Evolutionary conservation across 2,329 filamentous ascomycete genomes (phyloP).

Genomic region (Parastagonospora nodorum): DNA sequence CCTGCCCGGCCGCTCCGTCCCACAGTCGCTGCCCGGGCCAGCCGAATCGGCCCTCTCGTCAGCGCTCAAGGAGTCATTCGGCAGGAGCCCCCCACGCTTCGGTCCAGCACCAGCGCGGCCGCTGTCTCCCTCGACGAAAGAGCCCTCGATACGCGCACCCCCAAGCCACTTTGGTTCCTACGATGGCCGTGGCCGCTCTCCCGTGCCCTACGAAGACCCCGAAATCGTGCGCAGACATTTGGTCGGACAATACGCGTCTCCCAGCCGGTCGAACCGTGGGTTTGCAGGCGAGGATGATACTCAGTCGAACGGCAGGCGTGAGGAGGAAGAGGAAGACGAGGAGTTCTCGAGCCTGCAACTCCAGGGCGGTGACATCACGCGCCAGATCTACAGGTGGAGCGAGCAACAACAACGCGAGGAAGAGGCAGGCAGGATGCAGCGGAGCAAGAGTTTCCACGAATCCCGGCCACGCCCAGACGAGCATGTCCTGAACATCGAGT

Average conservation of each 20-base stretch:
- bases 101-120: constrained; percentile 62
- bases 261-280: constrained; percentile 39
- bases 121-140: constrained; percentile 58
- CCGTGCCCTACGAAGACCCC: constrained; percentile 78
- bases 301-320: constrained; percentile 50
- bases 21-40: constrained; percentile 68
- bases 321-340: constrained; percentile 55
- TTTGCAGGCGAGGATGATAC: constrained; percentile 31
- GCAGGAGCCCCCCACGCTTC: constrained; percentile 70
- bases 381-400: constrained; percentile 95
- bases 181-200: constrained; percentile 64
- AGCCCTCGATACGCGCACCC: constrained; percentile 57
- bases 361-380: constrained; percentile 92
- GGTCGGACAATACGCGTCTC: constrained; percentile 59
- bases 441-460: constrained; percentile 87
- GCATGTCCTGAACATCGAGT: constrained; percentile 81
- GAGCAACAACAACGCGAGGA: constrained; percentile 82
- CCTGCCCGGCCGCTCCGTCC: constrained; percentile 64
- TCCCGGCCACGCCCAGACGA: constrained; percentile 78
- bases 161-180: constrained; percentile 86
- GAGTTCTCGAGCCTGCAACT: constrained; percentile 93
- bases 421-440: constrained; percentile 65
- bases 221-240: constrained; percentile 90
- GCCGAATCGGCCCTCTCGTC: constrained; percentile 87
- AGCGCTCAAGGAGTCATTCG: constrained; percentile 77